Evolutionary conservation across 2,329 filamentous ascomycete genomes (phyloP).

Genomic region (Phyllosticta citribraziliensis): DNA sequence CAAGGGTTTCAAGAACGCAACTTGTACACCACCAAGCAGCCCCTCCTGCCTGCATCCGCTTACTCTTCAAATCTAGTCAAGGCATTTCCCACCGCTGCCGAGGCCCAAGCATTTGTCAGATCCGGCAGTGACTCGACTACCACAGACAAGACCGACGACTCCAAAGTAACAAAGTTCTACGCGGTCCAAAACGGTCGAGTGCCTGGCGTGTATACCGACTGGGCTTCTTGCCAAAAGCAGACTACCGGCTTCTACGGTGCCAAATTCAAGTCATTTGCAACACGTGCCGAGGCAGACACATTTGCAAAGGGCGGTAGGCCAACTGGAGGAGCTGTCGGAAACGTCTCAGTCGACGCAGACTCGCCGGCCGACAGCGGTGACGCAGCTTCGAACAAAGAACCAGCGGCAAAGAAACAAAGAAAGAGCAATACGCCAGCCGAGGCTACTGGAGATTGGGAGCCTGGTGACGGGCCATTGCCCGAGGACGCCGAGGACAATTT

Average conservation of each 20-base stretch:
- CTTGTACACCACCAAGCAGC: constrained; percentile 17
- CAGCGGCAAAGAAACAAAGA: constrained; percentile 29
- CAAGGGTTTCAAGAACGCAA: constrained; percentile 44
- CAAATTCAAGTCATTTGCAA: constrained; percentile 42
- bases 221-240: constrained; percentile 62
- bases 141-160: background rate
- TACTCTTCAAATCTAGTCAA: constrained; percentile 50
- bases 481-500: constrained; percentile 51
- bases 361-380: constrained; percentile 6
- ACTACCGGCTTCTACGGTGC: constrained; percentile 63
- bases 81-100: constrained; percentile 61
- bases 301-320: constrained; percentile 48
- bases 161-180: constrained; percentile 40
- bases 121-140: background rate
- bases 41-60: background rate
- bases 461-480: constrained; percentile 47
- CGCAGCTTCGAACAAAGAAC: constrained; percentile 17
- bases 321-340: constrained; percentile 12
- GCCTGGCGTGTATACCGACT: constrained; percentile 54
- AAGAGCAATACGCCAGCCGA: constrained; percentile 20
- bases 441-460: constrained; percentile 21
- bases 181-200: constrained; percentile 48
- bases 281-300: constrained; percentile 59
- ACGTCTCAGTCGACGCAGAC: constrained; percentile 21
- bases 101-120: constrained; percentile 65